Percentiles rank a stretch among this genome's conserved stretches.
Conservation (phyloP, 2,329 filamentous ascomycete genomes). For the Stachybotrys elegans region DNA sequence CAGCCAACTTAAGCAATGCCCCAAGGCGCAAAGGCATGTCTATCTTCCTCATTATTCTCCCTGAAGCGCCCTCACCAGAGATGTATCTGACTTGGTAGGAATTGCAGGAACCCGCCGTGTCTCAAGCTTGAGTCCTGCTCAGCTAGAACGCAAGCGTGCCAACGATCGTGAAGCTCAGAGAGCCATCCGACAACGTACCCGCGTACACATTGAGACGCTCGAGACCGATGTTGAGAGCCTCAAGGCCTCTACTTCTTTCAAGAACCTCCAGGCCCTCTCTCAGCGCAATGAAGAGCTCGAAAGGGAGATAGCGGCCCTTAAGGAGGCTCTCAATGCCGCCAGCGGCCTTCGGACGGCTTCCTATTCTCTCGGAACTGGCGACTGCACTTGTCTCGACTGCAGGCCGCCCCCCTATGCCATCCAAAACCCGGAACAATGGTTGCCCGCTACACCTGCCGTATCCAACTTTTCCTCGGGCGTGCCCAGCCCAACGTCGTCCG, state of each 20-base stretch:
- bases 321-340: slow-evolving; percentile 38
- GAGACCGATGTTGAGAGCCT: slow-evolving; percentile 73
- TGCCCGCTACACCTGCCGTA: slow-evolving; percentile 30
- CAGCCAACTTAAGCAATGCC: no score
- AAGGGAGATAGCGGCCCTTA: slow-evolving; percentile 42
- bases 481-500: slow-evolving; percentile 46
- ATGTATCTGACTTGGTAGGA: no score
- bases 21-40: no score
- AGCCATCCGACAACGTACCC: slow-evolving; percentile 80
- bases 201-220: slow-evolving; percentile 75
- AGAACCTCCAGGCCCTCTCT: slow-evolving; percentile 46
- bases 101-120: slow-evolving; percentile 64
- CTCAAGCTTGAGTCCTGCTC: slow-evolving; percentile 80
- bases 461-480: slow-evolving; percentile 41
- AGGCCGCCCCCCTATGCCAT: slow-evolving; percentile 35
- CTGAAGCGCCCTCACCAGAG: no score
- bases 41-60: no score
- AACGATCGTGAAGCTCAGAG: slow-evolving; percentile 90
- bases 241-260: slow-evolving; percentile 42
- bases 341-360: no score
- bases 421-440: no score
- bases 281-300: slow-evolving; percentile 50
- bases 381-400: slow-evolving; percentile 29
- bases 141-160: slow-evolving; percentile 83
- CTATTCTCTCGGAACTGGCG: slow-evolving; percentile 3